Evolutionary conservation across 306 rosid species (phyloP), one percentile per base, ranked within the genome.

Genomic region (Trifolium repens): DNA sequence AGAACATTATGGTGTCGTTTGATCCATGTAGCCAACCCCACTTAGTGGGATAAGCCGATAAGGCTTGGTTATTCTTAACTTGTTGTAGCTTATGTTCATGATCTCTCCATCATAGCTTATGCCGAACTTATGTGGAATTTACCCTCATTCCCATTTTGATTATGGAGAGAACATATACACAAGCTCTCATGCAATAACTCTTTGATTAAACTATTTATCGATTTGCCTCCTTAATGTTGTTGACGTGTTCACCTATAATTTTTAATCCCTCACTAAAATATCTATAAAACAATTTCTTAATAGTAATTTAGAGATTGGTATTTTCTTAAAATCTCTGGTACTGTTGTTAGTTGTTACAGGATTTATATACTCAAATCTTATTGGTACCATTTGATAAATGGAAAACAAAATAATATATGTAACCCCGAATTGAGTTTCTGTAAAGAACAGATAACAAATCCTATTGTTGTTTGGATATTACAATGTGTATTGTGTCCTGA

Each of bases 251-350:
- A 44, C n/a, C 7, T 47, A 7, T 5, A 37, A 37, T 37, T 37
- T 39, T 39, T 39, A 39, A 39, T 39, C 42, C 9, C 42, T 39
- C 9, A 7, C 42, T 1, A 16, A 53, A 53, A 42, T 62, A 26
- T 67, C 24, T 39, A 19, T 54, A 8, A 34, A 58, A 68, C 32
- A 43, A 32, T 46, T 35, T 34, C n/a, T n/a, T n/a, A n/a, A n/a
- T n/a, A n/a, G n/a, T n/a, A n/a, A 32, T 46, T 35, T 34, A 32
- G 62, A 77, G 34, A 17, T 14, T 69, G 2, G 3, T 35, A 15
- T 70, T 71, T 10, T 3, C 72, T 49, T 37, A 35, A 50, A 65
- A 50, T 26, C 17, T 64, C 54, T 37, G 55, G 67, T 53, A 60
- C 43, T 40, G 14, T n/a, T n/a, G n/a, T n/a, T n/a, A n/a, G n/a